phyloP scores from a whole-genome alignment of 78 protist species.

The Dictyostelium purpureum region DNA sequence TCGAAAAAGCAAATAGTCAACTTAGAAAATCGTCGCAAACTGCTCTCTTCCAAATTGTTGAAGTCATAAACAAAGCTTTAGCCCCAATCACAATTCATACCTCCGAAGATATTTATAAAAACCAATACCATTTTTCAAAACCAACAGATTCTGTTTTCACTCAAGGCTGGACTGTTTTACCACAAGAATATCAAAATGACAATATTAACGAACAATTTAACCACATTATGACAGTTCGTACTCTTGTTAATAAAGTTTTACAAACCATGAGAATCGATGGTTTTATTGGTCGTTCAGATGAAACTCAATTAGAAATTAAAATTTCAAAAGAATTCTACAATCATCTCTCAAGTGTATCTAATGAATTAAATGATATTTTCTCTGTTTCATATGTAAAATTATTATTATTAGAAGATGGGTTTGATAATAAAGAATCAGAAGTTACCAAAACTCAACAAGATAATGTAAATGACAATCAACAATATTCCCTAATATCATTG shows the following conservation, averaged over 20 bases:
- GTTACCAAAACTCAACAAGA: neutral
- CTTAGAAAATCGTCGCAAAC: constrained; percentile 77
- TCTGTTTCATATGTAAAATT: constrained; percentile 39
- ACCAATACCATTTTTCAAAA: constrained; percentile 34
- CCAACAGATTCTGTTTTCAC: constrained; percentile 44
- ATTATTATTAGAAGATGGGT: neutral
- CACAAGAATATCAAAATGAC: constrained; percentile 8
- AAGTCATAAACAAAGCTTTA: constrained; percentile 25
- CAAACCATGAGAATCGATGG: constrained; percentile 45
- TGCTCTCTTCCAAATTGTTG: constrained; percentile 52
- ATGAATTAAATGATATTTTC: constrained; percentile 56
- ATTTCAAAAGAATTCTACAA: constrained; percentile 6
- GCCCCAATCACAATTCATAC: constrained; percentile 72
- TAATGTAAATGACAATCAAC: neutral
- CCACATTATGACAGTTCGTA: constrained; percentile 35
- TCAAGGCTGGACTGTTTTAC: constrained; percentile 30
- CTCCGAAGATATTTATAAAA: constrained; percentile 39
- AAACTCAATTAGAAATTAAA: constrained; percentile 13
- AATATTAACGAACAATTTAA: neutral
- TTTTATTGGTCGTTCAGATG: constrained; percentile 65
- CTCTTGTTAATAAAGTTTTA: constrained; percentile 17
- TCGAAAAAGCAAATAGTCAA: constrained; percentile 34
- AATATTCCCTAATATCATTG: too few species aligned
- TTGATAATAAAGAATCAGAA: neutral
- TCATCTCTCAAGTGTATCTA: neutral